These are phyloP conservation scores for Yamadazyma mexicana DNA, from an alignment of 1,139 yeast genomes.

Conservation along the genomic window DNA sequence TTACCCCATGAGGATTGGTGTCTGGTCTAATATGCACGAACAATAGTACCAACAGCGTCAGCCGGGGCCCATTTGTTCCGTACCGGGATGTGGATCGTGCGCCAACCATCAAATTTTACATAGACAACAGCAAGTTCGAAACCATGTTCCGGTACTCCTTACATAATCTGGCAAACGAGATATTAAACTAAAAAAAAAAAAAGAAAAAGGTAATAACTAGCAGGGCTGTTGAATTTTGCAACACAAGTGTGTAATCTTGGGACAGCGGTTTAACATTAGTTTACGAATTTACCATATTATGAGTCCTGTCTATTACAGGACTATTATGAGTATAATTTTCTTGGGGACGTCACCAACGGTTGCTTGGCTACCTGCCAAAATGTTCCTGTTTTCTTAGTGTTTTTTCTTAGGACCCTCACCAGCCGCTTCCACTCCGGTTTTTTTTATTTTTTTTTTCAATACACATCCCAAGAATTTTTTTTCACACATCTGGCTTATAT, in stretches of 20 bases:
- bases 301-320: conserved; percentile 11
- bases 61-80: neutral
- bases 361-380: conserved; percentile 1
- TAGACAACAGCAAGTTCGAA: too few species aligned
- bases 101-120: neutral
- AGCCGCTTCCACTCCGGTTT: neutral
- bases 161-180: conserved; percentile 1
- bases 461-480: neutral
- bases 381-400: too few species aligned
- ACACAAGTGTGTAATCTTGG: too few species aligned
- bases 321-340: conserved; percentile 9
- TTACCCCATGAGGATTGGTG: neutral
- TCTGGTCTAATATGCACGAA: neutral
- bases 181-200: neutral
- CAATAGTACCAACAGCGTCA: neutral
- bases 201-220: neutral
- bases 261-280: neutral
- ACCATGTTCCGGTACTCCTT: neutral
- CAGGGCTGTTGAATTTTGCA: too few species aligned
- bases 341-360: neutral
- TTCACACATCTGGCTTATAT: neutral
- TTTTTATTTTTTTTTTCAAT: neutral
- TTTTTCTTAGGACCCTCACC: neutral
- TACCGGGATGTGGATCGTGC: neutral
- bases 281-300: conserved; percentile 3